Evolutionary conservation across 441 rosid species (phyloP).

Genomic region (California macrophylla): DNA sequence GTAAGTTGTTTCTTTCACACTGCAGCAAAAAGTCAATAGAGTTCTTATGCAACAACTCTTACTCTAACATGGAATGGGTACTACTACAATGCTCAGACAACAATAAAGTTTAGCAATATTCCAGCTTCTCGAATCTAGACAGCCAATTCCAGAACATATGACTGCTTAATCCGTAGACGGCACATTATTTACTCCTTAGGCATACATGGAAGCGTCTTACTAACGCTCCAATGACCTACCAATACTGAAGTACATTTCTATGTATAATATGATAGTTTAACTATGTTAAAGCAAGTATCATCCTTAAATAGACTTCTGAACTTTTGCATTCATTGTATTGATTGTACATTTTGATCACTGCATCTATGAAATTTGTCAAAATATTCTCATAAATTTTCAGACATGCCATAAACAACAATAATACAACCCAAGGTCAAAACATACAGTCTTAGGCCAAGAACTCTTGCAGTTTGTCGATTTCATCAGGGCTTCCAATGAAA

Average conservation of each 20-base stretch:
- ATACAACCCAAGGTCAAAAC: not conserved
- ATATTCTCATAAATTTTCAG: not conserved
- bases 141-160: constrained; percentile 1
- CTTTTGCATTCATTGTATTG: not conserved
- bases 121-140: not conserved
- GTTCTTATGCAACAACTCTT: constrained; percentile 19
- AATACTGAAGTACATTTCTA: not conserved
- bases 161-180: not conserved
- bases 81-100: constrained; percentile 22
- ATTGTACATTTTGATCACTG: not conserved
- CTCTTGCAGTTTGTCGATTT: constrained; percentile 85
- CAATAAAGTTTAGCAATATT: constrained; percentile 13
- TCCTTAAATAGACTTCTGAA: not conserved
- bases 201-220: no score
- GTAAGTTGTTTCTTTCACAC: constrained; percentile 2
- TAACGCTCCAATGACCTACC: not conserved
- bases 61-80: constrained; percentile 27
- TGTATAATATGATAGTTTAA: not conserved
- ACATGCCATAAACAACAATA: not conserved
- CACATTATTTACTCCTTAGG: no score
- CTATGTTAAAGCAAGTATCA: not conserved
- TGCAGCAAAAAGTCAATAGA: constrained; percentile 37
- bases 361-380: not conserved
- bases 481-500: constrained; percentile 77
- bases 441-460: constrained; percentile 48